Conservation (phyloP, 495 filamentous ascomycete species). For the Podospora australis region DNA sequence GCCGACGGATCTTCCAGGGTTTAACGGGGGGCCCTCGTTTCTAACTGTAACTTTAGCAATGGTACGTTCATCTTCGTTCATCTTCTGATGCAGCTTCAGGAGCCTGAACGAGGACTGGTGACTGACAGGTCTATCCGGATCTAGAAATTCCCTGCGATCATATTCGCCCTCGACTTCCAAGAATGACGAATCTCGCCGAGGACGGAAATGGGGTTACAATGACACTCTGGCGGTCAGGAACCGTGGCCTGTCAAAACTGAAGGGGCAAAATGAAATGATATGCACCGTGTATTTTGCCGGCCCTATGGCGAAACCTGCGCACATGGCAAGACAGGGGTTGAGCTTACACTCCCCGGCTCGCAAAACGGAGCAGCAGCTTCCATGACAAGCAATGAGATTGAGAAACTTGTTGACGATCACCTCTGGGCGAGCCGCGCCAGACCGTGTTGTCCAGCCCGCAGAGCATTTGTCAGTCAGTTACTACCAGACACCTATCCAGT, state of each 20-base stretch:
- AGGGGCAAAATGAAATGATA: background rate
- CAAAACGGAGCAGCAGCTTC: constrained; percentile 15
- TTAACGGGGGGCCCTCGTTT: background rate
- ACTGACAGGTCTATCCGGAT: background rate
- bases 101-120: background rate
- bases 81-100: background rate
- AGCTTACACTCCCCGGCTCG: constrained; percentile 2
- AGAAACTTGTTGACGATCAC: too few species aligned
- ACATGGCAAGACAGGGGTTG: constrained; percentile 27
- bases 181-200: constrained; percentile 14
- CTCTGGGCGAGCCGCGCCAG: too few species aligned
- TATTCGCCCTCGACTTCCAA: background rate
- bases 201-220: constrained; percentile 2
- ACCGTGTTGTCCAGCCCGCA: too few species aligned
- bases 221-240: background rate
- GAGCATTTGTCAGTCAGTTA: too few species aligned
- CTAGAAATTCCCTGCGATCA: background rate
- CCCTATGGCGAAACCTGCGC: constrained; percentile 19
- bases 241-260: background rate
- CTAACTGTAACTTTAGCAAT: too few species aligned
- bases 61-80: constrained; percentile 1
- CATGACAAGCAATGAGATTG: background rate
- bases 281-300: constrained; percentile 23
- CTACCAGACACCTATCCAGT: too few species aligned
- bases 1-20: background rate